These are phyloP conservation scores for Apostasia ramifera DNA, from an alignment of 106 monocot genomes.

Conservation along the genomic window DNA sequence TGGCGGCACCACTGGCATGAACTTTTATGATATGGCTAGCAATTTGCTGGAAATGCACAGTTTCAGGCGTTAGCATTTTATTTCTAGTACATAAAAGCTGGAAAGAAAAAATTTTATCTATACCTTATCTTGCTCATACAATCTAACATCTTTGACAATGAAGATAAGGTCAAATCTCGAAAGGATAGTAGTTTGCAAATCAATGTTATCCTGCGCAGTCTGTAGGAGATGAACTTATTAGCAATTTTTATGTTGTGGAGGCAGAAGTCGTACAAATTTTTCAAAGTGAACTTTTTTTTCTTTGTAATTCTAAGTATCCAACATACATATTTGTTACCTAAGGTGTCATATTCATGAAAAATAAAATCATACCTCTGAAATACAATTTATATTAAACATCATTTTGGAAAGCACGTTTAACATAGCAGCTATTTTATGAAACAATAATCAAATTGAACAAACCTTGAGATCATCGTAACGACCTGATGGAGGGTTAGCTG, in stretches of 20 bases:
- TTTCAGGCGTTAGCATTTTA: neutral
- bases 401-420: too few species aligned
- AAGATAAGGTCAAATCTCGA: slow-evolving; percentile 98
- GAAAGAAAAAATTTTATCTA: slow-evolving; percentile 6
- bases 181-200: slow-evolving; percentile 96
- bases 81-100: neutral
- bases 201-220: slow-evolving; percentile 99
- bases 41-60: slow-evolving; percentile 47
- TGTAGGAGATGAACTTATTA: slow-evolving; percentile 24
- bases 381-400: too few species aligned
- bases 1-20: slow-evolving; percentile 84
- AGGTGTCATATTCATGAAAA: too few species aligned
- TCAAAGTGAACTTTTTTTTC: too few species aligned
- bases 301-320: too few species aligned
- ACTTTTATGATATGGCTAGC: slow-evolving; percentile 96
- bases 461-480: slow-evolving; percentile 99
- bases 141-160: slow-evolving; percentile 93
- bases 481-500: slow-evolving; percentile 98
- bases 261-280: neutral
- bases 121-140: slow-evolving; percentile 87
- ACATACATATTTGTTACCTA: too few species aligned
- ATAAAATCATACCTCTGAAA: too few species aligned
- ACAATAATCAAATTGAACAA: neutral
- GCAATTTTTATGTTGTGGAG: neutral
- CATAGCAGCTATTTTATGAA: too few species aligned